Evolutionary conservation across 2,329 filamentous ascomycete species (phyloP).

Genomic region (Hymenotorrendiella dingleyae): DNA sequence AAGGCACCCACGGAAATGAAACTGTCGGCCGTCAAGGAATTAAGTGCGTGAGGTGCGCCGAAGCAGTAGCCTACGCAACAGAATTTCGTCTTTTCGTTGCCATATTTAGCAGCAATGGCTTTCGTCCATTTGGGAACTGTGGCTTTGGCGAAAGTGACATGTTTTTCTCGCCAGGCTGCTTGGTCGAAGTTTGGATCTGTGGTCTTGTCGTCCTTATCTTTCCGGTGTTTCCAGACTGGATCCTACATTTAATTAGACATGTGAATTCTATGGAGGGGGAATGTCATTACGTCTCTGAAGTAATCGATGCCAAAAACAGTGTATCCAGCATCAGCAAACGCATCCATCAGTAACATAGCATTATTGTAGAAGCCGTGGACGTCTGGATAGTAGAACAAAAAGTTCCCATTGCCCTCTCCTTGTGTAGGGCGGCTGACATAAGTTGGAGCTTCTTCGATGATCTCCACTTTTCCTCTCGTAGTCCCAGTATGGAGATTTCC

Average conservation of each 20-base stretch:
- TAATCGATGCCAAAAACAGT: constrained; percentile 39
- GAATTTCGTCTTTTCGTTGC: constrained; percentile 9
- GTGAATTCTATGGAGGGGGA: not conserved
- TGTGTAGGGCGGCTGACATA: constrained; percentile 31
- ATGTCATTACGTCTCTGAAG: constrained; percentile 35
- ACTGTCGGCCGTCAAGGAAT: constrained; percentile 34
- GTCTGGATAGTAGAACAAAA: constrained; percentile 42
- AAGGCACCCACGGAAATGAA: constrained; percentile 40
- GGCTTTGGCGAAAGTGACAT: constrained; percentile 37
- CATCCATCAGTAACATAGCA: constrained; percentile 40
- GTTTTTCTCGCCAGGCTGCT: constrained; percentile 42
- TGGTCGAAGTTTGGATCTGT: constrained; percentile 41
- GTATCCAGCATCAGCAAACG: constrained; percentile 40
- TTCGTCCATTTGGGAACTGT: constrained; percentile 40
- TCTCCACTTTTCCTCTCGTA: constrained; percentile 31
- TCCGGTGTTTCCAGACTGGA: constrained; percentile 38
- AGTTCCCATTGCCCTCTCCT: constrained; percentile 34
- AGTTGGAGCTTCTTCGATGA: constrained; percentile 33
- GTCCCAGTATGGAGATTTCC: constrained; percentile 36
- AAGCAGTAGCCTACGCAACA: constrained; percentile 21
- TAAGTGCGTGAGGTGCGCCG: constrained; percentile 39
- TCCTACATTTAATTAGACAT: constrained; percentile 29
- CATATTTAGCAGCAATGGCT: constrained; percentile 25
- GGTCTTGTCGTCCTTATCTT: constrained; percentile 25
- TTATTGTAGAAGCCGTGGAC: constrained; percentile 40